phyloP scores from a whole-genome alignment of 306 rosid genomes.

The Ormosia semicastrata region DNA sequence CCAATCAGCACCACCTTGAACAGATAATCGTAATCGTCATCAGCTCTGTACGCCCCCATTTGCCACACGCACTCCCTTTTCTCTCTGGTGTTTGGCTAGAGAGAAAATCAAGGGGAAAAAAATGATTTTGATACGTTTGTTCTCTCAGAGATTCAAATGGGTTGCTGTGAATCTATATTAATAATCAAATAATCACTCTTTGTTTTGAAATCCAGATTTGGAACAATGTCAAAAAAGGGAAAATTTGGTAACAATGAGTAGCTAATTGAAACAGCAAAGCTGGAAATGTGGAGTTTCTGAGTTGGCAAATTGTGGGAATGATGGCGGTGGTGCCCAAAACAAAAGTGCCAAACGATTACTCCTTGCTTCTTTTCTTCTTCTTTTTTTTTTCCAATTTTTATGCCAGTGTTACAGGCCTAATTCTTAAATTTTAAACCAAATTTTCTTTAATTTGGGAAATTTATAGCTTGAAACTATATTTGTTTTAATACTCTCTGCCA shows the following conservation, averaged over 20 bases:
- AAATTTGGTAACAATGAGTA: background rate
- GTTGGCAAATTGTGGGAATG: conserved; percentile 2
- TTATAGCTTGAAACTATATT: no score
- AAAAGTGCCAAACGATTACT: background rate
- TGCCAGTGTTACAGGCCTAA: background rate
- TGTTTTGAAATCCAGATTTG: conserved; percentile 21
- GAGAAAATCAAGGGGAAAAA: conserved; percentile 23
- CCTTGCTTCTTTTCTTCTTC: no score
- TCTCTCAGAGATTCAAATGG: conserved; percentile 21
- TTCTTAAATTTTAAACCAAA: no score
- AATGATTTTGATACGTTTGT: background rate
- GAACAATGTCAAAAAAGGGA: conserved; percentile 9
- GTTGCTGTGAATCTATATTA: conserved; percentile 6
- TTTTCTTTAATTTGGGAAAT: no score
- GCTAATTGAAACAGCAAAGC: conserved; percentile 28
- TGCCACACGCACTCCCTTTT: conserved; percentile 22
- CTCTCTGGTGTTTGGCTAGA: conserved; percentile 20
- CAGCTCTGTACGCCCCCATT: conserved; percentile 79
- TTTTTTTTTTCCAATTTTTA: no score
- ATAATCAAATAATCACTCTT: background rate
- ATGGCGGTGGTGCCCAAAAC: background rate
- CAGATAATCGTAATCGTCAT: conserved; percentile 81
- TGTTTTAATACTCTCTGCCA: no score
- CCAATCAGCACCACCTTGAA: conserved; percentile 87
- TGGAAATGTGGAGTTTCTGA: conserved; percentile 22